Evolutionary conservation across 2,329 filamentous ascomycete species (phyloP).

Genomic region (Cylindrodendrum hubeiense): DNA sequence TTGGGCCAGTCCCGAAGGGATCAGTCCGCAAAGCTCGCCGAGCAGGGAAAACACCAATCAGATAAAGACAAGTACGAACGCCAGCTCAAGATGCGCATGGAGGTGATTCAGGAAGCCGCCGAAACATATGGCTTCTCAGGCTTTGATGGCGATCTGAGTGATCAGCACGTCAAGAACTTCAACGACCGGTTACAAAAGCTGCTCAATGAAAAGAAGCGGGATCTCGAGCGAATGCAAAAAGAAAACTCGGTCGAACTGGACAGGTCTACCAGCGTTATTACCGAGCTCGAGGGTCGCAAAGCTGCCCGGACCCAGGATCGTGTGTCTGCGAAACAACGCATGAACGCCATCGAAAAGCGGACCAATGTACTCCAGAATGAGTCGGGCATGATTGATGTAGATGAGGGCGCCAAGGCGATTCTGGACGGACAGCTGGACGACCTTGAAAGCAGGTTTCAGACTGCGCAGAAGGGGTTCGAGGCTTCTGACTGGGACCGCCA

Average conservation of each 20-base stretch:
- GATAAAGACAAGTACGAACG: slow-evolving; percentile 90
- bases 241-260: slow-evolving; percentile 82
- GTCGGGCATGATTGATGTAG: slow-evolving; percentile 79
- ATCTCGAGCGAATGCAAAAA: slow-evolving; percentile 79
- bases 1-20: slow-evolving; percentile 59
- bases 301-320: slow-evolving; percentile 81
- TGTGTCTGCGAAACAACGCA: slow-evolving; percentile 78
- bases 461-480: slow-evolving; percentile 73
- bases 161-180: slow-evolving; percentile 80
- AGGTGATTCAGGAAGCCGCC: slow-evolving; percentile 83
- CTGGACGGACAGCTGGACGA: slow-evolving; percentile 82
- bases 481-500: slow-evolving; percentile 77
- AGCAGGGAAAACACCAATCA: slow-evolving; percentile 84
- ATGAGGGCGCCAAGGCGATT: slow-evolving; percentile 86
- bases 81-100: slow-evolving; percentile 77
- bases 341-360: slow-evolving; percentile 79
- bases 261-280: slow-evolving; percentile 78
- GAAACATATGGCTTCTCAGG: slow-evolving; percentile 83
- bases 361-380: slow-evolving; percentile 75
- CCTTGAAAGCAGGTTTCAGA: slow-evolving; percentile 71
- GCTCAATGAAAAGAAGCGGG: slow-evolving; percentile 81
- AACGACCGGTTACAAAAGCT: slow-evolving; percentile 82
- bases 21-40: slow-evolving; percentile 67
- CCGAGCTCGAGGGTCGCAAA: slow-evolving; percentile 79
- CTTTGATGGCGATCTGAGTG: slow-evolving; percentile 83